Percentiles rank a stretch among this genome's conserved stretches.
These are phyloP conservation scores for Gynandropsis gynandra DNA, from an alignment of 345 rosid genomes.

Conservation along the genomic window DNA sequence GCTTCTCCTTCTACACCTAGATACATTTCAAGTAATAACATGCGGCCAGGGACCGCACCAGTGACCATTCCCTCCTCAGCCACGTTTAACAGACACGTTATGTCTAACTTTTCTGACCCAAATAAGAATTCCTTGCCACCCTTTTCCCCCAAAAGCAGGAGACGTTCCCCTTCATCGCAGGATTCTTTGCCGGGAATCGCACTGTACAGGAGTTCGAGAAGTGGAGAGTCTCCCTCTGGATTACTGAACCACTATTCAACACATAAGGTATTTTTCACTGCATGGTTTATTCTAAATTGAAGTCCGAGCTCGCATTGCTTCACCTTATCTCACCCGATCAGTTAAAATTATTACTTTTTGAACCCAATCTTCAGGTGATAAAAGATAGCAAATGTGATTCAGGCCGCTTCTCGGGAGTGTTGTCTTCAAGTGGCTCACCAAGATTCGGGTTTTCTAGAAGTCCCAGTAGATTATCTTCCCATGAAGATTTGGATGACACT, in stretches of 20 bases:
- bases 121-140: conserved; percentile 77
- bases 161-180: conserved; percentile 65
- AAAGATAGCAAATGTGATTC: conserved; percentile 76
- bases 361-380: conserved; percentile 32
- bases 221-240: conserved; percentile 59
- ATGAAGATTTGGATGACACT: conserved; percentile 66
- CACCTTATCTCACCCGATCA: conserved; percentile 15
- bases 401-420: conserved; percentile 74
- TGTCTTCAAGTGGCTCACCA: conserved; percentile 83
- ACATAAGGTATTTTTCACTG: conserved; percentile 42
- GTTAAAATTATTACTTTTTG: conserved; percentile 1
- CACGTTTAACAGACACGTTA: conserved; percentile 42
- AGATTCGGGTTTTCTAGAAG: conserved; percentile 71
- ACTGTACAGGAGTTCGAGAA: conserved; percentile 49
- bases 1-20: conserved; percentile 64
- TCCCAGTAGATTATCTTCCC: conserved; percentile 81
- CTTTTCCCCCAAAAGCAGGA: conserved; percentile 62
- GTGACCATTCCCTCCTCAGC: conserved; percentile 62
- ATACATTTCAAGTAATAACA: conserved; percentile 34
- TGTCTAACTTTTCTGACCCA: conserved; percentile 79
- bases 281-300: background rate
- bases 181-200: conserved; percentile 72
- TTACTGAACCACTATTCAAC: conserved; percentile 44
- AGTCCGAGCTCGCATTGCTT: background rate
- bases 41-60: conserved; percentile 69